Evolutionary conservation across 1,139 yeast genomes (phyloP).

Genomic region (Arxiozyma slooffiae): DNA sequence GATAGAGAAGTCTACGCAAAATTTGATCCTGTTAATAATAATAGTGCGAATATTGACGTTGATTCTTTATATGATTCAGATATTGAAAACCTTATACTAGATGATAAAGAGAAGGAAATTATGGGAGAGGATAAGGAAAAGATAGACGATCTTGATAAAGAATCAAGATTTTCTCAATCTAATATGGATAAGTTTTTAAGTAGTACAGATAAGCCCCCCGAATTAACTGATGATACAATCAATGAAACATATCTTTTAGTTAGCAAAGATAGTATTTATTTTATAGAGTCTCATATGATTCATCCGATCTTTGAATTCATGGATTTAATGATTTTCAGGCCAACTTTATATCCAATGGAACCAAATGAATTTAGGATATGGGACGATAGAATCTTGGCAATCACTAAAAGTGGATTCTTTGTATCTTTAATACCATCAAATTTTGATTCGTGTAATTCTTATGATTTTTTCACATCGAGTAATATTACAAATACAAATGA

Average conservation of each 20-base stretch:
- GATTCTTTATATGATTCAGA: neutral
- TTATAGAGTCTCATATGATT: neutral
- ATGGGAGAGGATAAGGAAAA: neutral
- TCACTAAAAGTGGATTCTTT: neutral
- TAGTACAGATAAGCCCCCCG: neutral
- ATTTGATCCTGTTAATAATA: neutral
- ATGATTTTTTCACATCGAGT: neutral
- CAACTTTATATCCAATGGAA: neutral
- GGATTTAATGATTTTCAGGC: neutral
- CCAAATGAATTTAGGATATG: neutral
- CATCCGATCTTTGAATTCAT: neutral
- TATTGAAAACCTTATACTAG: neutral
- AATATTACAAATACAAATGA: no score
- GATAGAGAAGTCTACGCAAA: neutral
- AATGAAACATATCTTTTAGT: neutral
- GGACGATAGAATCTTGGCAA: conserved; percentile 1
- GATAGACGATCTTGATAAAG: neutral
- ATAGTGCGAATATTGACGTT: neutral
- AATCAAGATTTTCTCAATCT: neutral
- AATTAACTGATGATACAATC: neutral
- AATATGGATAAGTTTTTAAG: neutral
- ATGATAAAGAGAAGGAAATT: neutral
- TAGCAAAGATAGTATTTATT: neutral
- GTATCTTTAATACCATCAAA: neutral
- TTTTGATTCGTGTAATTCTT: neutral